Base-by-base conservation (phyloP, 495 filamentous ascomycete genomes). In the Cercophora samala region DNA sequence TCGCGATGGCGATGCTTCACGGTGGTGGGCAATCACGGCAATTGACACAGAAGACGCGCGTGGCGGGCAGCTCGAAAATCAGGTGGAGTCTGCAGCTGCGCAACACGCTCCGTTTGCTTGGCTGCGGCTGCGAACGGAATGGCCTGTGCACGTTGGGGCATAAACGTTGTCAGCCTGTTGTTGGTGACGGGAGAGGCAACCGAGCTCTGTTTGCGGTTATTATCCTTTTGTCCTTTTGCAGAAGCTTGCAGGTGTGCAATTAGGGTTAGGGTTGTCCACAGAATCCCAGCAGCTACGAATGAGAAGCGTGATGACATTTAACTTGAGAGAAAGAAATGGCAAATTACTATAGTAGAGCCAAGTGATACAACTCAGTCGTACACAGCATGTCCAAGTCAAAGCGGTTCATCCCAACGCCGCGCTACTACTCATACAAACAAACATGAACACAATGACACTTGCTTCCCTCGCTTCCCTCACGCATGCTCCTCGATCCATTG, bases 401-500 rank as follows among this genome's bases (percentile, higher is more conserved):
- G 1, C 37, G 37, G 15, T 11, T 46, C 37, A 17, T 17, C 13
- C 37, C 37, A 46, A 46, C 11, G 37, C 37, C 37, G 37, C 15
- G 37, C 37, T 17, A 46, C 11, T 46, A 46, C 13, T 29, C 4
- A 29, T 29, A 9, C 37, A 46, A 17, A 46, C 37, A 46, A 46
- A 17, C 13, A 46, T 46, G 11, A 46, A 11, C 2, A 46, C 11
- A 13, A 46, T 5, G 13, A 5, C 37, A 46, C n/a, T n/a, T n/a
- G n/a, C n/a, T n/a, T n/a, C n/a, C n/a, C n/a, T n/a, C n/a, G 8
- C 37, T 13, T 46, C 37, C 11, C 26, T 75, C 67, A 82, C 53
- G 69, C 66, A 65, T 82, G 82, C 3, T 76, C 76, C 72, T 96
- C 92, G 64, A 94, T 87, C 77, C 85, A 91, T 68, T 89, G 84